Conservation (phyloP, 2,329 filamentous ascomycete species). For the Aspergillus eucalypticola region DNA sequence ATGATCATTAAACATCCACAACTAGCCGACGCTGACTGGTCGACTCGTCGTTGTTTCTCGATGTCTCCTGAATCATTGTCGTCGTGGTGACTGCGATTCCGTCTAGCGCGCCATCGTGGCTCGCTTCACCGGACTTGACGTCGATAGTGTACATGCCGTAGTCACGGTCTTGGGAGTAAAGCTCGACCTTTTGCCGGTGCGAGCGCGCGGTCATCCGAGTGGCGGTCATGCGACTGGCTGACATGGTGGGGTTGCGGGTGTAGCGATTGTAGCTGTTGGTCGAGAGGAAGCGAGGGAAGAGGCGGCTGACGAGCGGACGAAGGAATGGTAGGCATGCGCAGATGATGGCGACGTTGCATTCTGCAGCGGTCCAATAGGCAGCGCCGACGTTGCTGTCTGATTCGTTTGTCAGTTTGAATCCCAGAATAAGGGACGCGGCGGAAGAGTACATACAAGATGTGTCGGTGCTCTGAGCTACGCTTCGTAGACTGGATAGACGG, state of each 20-base stretch:
- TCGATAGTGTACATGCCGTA: slow-evolving; percentile 33
- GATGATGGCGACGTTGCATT: slow-evolving; percentile 46
- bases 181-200: slow-evolving; percentile 13
- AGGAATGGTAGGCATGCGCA: slow-evolving; percentile 45
- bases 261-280: slow-evolving; percentile 30
- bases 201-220: slow-evolving; percentile 15
- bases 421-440: no score
- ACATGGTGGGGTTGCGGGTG: slow-evolving; percentile 20
- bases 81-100: slow-evolving; percentile 37
- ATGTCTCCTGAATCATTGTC: slow-evolving; percentile 32
- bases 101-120: slow-evolving; percentile 11
- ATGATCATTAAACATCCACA: slow-evolving; percentile 14
- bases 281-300: slow-evolving; percentile 41
- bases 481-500: slow-evolving; percentile 29
- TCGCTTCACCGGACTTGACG: slow-evolving; percentile 23
- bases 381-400: slow-evolving; percentile 35
- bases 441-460: slow-evolving; percentile 25
- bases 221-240: slow-evolving; percentile 11
- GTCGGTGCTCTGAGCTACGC: slow-evolving; percentile 28
- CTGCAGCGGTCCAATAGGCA: slow-evolving; percentile 48
- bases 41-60: slow-evolving; percentile 19
- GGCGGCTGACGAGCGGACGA: slow-evolving; percentile 38
- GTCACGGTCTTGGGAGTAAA: slow-evolving; percentile 28
- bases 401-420: neutral
- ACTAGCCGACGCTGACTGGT: slow-evolving; percentile 28